Evolutionary conservation across 1,284 basidiomycete species (phyloP).

Genomic region (Phellopilus nigrolimitatus): DNA sequence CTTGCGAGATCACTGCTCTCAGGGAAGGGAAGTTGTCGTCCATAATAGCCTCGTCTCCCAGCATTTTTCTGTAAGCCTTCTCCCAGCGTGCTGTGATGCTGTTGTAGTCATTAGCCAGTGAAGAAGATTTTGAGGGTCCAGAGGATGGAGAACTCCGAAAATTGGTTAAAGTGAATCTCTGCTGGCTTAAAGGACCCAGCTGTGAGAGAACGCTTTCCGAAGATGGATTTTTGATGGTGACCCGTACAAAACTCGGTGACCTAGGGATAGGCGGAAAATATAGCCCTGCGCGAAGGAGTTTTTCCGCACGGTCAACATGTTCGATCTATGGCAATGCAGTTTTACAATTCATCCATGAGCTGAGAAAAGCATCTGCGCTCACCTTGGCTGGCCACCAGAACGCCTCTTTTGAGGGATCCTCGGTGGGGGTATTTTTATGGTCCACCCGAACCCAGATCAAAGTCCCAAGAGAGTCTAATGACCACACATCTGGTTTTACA

Average conservation of each 20-base stretch:
- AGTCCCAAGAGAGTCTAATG: conserved; percentile 21
- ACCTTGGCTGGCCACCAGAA: conserved; percentile 40
- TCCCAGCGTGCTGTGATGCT: conserved; percentile 9
- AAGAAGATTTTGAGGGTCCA: background rate
- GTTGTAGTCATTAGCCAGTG: background rate
- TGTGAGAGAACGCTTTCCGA: conserved; percentile 9
- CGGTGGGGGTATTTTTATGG: conserved; percentile 7
- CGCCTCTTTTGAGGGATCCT: conserved; percentile 21
- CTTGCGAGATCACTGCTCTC: conserved; percentile 13
- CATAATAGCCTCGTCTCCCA: conserved; percentile 8
- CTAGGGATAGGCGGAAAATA: conserved; percentile 2
- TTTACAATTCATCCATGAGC: conserved; percentile 12
- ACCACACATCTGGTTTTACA: conserved; percentile 19
- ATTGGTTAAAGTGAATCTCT: conserved; percentile 1
- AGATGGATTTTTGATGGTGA: conserved; percentile 7
- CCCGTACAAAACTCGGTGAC: background rate
- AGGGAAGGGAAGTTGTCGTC: conserved; percentile 16
- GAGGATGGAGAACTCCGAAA: conserved; percentile 1
- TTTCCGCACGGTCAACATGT: background rate
- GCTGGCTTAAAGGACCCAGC: background rate
- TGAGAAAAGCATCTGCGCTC: conserved; percentile 13
- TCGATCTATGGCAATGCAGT: conserved; percentile 1
- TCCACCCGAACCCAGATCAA: conserved; percentile 34
- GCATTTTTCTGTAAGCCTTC: conserved; percentile 5
- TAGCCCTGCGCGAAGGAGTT: background rate